These are phyloP conservation scores for Penicillium arizonense DNA, from an alignment of 495 filamentous ascomycete species.

Conservation along the genomic window DNA sequence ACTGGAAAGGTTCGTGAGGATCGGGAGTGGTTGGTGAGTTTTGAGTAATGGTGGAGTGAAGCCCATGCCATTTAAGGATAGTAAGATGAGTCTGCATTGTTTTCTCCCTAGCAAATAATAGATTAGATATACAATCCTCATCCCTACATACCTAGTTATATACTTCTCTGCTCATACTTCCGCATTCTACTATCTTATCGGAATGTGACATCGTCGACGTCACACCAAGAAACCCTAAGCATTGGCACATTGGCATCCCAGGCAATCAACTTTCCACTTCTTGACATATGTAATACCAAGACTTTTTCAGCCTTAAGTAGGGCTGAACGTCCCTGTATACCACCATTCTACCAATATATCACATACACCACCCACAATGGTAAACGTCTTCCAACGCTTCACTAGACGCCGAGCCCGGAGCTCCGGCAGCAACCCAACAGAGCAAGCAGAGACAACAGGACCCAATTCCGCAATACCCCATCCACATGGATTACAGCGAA, in stretches of 20 bases:
- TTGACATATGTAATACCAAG: conserved; percentile 20
- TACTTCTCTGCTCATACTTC: neutral
- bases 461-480: conserved; percentile 3
- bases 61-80: neutral
- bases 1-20: conserved; percentile 24
- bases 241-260: conserved; percentile 13
- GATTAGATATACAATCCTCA: too few relatives aligned
- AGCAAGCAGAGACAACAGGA: neutral
- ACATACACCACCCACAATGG: conserved; percentile 8
- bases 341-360: neutral
- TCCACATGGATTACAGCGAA: conserved; percentile 12
- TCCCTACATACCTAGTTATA: too few relatives aligned
- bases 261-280: conserved; percentile 11
- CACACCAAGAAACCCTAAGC: conserved; percentile 18
- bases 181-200: conserved; percentile 9
- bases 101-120: neutral
- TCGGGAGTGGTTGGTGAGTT: conserved; percentile 38
- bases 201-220: conserved; percentile 23
- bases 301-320: neutral
- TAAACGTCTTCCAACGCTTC: conserved; percentile 25
- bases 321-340: neutral
- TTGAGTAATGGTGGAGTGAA: conserved; percentile 14
- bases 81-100: conserved; percentile 1
- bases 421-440: conserved; percentile 5
- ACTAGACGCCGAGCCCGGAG: conserved; percentile 13